Conservation (phyloP, 139 green algal species). For the Axilococcus clingmanii region DNA sequence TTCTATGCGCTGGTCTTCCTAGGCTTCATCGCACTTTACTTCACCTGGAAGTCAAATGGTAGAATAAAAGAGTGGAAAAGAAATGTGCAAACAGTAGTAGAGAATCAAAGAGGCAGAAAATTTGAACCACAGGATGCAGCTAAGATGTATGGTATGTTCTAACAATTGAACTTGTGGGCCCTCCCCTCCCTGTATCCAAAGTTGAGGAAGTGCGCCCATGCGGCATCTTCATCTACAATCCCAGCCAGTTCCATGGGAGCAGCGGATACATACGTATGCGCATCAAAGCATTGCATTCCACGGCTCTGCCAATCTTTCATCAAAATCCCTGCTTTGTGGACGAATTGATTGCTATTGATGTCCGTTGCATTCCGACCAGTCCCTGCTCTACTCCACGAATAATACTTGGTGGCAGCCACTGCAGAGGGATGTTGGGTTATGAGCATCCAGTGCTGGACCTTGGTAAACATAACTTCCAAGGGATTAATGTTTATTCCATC, state of each 20-base stretch:
- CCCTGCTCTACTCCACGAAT: too few species aligned
- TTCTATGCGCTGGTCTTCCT: too few species aligned
- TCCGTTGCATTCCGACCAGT: too few species aligned
- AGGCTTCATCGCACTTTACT: too few species aligned
- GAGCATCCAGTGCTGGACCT: too few species aligned
- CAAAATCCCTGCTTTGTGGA: neutral
- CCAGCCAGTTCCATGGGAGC: slow-evolving; percentile 2
- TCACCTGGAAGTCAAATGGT: too few species aligned
- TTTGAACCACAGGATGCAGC: slow-evolving; percentile 10
- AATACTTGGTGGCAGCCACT: too few species aligned
- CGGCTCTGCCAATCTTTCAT: neutral
- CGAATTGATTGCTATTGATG: slow-evolving; percentile 1
- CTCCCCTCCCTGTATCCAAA: slow-evolving; percentile 6
- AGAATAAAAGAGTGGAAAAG: too few species aligned
- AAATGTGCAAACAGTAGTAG: too few species aligned
- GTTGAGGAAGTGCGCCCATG: slow-evolving; percentile 7
- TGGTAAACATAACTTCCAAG: slow-evolving; percentile 29
- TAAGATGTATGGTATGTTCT: slow-evolving; percentile 6
- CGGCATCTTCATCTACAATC: neutral
- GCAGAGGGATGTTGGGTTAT: too few species aligned
- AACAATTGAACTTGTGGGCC: slow-evolving; percentile 4
- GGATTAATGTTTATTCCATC: slow-evolving; percentile 21
- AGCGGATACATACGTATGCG: slow-evolving; percentile 4
- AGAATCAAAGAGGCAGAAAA: too few species aligned
- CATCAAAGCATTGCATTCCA: slow-evolving; percentile 8